phyloP scores from a whole-genome alignment of 2,329 filamentous ascomycete species.

The Claviceps quebecensis region DNA sequence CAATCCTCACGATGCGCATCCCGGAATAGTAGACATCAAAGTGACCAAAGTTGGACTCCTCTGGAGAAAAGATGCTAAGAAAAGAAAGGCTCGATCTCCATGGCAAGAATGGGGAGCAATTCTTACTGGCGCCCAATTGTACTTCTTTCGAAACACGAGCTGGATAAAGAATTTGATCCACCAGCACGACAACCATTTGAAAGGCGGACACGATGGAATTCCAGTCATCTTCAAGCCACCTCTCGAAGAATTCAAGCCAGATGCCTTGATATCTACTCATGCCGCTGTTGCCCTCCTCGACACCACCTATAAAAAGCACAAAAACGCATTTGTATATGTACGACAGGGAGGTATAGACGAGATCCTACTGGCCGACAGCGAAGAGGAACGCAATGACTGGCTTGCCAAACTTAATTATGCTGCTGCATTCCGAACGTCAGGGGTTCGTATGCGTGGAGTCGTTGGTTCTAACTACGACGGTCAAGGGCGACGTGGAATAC shows the following conservation, averaged over 20 bases:
- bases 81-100: constrained; percentile 83
- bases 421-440: constrained; percentile 81
- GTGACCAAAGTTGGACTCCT: constrained; percentile 89
- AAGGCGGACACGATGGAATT: constrained; percentile 57
- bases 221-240: constrained; percentile 86
- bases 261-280: constrained; percentile 84
- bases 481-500: constrained; percentile 57
- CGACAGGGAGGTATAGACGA: constrained; percentile 80
- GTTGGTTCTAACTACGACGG: constrained; percentile 76
- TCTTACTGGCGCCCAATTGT: constrained; percentile 89
- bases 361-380: constrained; percentile 77
- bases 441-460: constrained; percentile 79
- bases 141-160: constrained; percentile 84
- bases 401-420: constrained; percentile 92
- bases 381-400: constrained; percentile 93
- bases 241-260: constrained; percentile 81
- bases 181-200: constrained; percentile 73
- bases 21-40: constrained; percentile 92
- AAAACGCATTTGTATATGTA: constrained; percentile 85
- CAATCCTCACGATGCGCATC: constrained; percentile 75
- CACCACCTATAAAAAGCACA: constrained; percentile 81
- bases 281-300: constrained; percentile 83
- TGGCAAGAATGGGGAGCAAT: constrained; percentile 99
- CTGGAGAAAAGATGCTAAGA: constrained; percentile 90
- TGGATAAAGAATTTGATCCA: constrained; percentile 88